These are phyloP conservation scores for Hirsutella minnesotensis DNA, from an alignment of 2,329 filamentous ascomycete genomes.

Conservation along the genomic window DNA sequence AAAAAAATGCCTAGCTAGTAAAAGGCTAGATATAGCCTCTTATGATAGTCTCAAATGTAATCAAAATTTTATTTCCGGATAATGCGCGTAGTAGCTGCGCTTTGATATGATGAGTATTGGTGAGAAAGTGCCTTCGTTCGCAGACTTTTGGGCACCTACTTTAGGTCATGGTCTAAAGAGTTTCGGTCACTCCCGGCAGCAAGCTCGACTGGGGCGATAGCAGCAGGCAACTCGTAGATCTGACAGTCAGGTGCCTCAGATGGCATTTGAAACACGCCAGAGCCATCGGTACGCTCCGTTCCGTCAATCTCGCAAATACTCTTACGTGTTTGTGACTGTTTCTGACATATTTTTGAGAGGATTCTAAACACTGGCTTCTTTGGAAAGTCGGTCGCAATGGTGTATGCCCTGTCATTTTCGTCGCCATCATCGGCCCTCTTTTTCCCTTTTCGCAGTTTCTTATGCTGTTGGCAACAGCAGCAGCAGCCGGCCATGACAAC, in stretches of 20 bases:
- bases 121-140: too few relatives aligned
- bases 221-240: conserved; percentile 39
- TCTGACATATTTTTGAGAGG: conserved; percentile 31
- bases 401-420: conserved; percentile 24
- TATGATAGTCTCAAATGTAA: too few relatives aligned
- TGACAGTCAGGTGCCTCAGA: conserved; percentile 29
- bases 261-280: conserved; percentile 13
- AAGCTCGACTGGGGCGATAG: conserved; percentile 34
- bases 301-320: conserved; percentile 6
- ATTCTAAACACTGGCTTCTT: conserved; percentile 14
- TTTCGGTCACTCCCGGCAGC: conserved; percentile 26
- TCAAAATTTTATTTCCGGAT: too few relatives aligned
- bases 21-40: too few relatives aligned
- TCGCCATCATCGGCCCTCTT: conserved; percentile 11
- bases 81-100: too few relatives aligned
- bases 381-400: conserved; percentile 15
- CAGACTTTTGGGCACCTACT: too few relatives aligned
- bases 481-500: conserved; percentile 18
- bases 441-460: conserved; percentile 14
- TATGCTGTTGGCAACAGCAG: conserved; percentile 21
- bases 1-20: too few relatives aligned
- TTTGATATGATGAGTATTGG: too few relatives aligned
- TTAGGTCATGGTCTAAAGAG: conserved; percentile 27
- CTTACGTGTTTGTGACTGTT: conserved; percentile 17
- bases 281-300: not conserved